Evolutionary conservation across 306 rosid genomes (phyloP), one percentile per base, ranked within the genome.

Genomic region (Arachis stenosperma): DNA sequence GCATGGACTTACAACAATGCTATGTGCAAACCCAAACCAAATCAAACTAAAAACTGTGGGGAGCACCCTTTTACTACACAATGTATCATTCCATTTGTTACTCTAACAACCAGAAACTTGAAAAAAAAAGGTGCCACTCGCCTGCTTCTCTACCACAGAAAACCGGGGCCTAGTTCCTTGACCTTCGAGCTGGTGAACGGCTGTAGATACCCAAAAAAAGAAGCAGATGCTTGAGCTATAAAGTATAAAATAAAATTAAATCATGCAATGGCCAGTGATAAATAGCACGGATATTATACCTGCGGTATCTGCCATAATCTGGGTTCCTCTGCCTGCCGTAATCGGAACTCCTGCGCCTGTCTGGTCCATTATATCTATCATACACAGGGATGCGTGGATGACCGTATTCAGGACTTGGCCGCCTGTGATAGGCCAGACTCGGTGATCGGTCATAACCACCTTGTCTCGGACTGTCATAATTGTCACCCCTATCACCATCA

Each of bases 381-480:
- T 90, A 86, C 53, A 69, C 83, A 65, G 98, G 92, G 79, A 97
- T 93, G 62, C 73, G 80, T 0, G 87, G 88, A 14, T 86, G 91
- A 33, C 98, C 99, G 70, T 95, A 95, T 66, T 90, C 99, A 48
- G 99, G 98, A 78, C 96, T 95, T 22, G 97, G 79, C 14, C 98
- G 91, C 80, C 93, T 84, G 13, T 78, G 94, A 75, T 81, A 62
- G 44, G 3, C 84, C 33, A 96, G 99, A 82, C 99, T 95, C 17
- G 88, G 90, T 3, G 98, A 95, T 78, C 93, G 84, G 40, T 83
- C 91, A 86, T 85, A 86, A 41, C 86, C 83, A 68, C 92, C 86
- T 83, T 90, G 81, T 78, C 88, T 86, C 37, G 97, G 97, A 70
- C 97, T 91, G 61, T 80, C 82, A 65, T 64, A 72, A 12, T 71